Percentiles rank a stretch among this genome's conserved stretches.
These are phyloP conservation scores for Paraconiothyrium brasiliense DNA, from an alignment of 2,329 filamentous ascomycete species.

Conservation along the genomic window DNA sequence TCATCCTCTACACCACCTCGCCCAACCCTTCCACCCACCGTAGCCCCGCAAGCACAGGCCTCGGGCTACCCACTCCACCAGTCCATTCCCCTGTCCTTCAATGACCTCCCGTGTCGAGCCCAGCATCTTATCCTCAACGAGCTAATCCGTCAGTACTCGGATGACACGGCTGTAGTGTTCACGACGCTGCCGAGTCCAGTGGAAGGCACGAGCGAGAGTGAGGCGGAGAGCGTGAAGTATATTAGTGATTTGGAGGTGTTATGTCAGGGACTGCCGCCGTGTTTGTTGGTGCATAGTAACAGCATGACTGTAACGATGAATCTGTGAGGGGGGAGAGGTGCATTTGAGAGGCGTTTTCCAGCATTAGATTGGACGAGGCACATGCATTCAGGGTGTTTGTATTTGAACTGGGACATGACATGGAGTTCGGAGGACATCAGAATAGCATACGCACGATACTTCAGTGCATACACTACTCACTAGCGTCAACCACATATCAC, in stretches of 20 bases:
- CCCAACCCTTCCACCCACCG: slow-evolving; percentile 1
- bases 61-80: slow-evolving; percentile 66
- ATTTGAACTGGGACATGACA: neutral
- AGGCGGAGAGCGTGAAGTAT: slow-evolving; percentile 76
- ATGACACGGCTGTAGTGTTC: slow-evolving; percentile 76
- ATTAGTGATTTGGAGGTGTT: slow-evolving; percentile 81
- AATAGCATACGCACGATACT: no score
- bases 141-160: slow-evolving; percentile 66
- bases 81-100: slow-evolving; percentile 78
- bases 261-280: slow-evolving; percentile 78
- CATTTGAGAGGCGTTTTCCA: neutral
- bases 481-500: no score
- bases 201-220: slow-evolving; percentile 77
- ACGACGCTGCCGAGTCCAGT: slow-evolving; percentile 84
- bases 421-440: no score
- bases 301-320: slow-evolving; percentile 89
- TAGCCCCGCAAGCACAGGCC: slow-evolving; percentile 35
- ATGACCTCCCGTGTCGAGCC: slow-evolving; percentile 83
- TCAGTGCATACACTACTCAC: no score
- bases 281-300: slow-evolving; percentile 83
- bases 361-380: neutral
- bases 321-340: slow-evolving; percentile 54
- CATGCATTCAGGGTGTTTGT: neutral
- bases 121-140: slow-evolving; percentile 90
- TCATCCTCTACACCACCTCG: slow-evolving; percentile 8